A percentile compares a stretch with the other conserved stretches of the same genome.
Conservation (phyloP, 1,139 yeast species). For the Debaryomyces singareniensis region DNA sequence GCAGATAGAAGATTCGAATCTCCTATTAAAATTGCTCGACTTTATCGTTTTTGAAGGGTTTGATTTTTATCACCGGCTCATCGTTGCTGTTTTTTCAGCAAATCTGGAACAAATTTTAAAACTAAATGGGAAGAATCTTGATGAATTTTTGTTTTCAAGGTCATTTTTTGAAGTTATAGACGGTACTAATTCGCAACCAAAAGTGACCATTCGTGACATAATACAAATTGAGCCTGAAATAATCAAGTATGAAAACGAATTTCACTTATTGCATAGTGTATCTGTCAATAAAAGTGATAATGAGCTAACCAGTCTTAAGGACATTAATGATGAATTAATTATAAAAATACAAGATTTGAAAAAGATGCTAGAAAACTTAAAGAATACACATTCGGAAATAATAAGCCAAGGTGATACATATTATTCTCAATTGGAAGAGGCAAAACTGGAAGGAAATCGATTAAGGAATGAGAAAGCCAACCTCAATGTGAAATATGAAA, state of each 20-base stretch:
- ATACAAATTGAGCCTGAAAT: constrained; percentile 22
- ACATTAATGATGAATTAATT: constrained; percentile 29
- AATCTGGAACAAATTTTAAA: constrained; percentile 14
- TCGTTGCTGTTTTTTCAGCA: constrained; percentile 18
- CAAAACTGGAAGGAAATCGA: constrained; percentile 15
- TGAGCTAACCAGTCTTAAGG: constrained; percentile 35
- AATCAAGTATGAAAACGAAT: constrained; percentile 41
- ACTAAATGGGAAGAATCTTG: constrained; percentile 26
- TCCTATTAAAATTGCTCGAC: constrained; percentile 22
- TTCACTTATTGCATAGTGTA: constrained; percentile 35
- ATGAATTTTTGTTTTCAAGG: constrained; percentile 16
- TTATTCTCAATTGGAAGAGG: constrained; percentile 19
- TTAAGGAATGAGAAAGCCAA: constrained; percentile 14
- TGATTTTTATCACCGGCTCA: constrained; percentile 26
- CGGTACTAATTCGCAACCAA: constrained; percentile 2
- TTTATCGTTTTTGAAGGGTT: constrained; percentile 37
- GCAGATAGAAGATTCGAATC: constrained; percentile 8
- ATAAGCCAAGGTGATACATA: constrained; percentile 28
- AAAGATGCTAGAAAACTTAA: constrained; percentile 25
- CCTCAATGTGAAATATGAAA: constrained; percentile 26
- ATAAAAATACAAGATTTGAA: constrained; percentile 22
- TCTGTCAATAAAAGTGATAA: constrained; percentile 32
- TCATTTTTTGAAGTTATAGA: constrained; percentile 15
- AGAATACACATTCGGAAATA: constrained; percentile 35
- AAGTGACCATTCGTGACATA: constrained; percentile 10